Evolutionary conservation across 768 basidiomycete genomes (phyloP).

Genomic region (Coprinopsis cinerea): DNA sequence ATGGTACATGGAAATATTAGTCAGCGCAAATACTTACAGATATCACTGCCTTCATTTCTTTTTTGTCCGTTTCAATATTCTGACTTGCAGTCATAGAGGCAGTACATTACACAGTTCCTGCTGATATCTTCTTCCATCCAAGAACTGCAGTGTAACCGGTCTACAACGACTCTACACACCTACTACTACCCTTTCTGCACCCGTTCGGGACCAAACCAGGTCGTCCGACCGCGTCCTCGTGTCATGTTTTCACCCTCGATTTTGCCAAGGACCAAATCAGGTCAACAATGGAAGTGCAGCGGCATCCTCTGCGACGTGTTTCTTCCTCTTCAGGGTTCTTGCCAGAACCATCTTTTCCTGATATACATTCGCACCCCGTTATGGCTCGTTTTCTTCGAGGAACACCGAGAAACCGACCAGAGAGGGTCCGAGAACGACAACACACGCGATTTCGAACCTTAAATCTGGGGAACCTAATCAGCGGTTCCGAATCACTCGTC

Average conservation of each 20-base stretch:
- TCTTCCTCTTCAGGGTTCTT: too few relatives aligned
- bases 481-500: neutral
- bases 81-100: too few relatives aligned
- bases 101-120: too few relatives aligned
- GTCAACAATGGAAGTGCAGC: neutral
- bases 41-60: neutral
- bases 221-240: neutral
- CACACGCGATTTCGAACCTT: neutral
- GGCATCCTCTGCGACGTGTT: too few relatives aligned
- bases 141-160: too few relatives aligned
- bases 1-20: too few relatives aligned
- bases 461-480: neutral
- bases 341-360: neutral
- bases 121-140: too few relatives aligned
- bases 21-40: neutral
- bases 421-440: neutral
- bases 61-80: slow-evolving; percentile 9
- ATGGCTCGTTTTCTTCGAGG: neutral
- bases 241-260: neutral
- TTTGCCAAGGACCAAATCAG: neutral
- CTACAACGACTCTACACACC: neutral
- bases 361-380: neutral
- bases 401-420: neutral
- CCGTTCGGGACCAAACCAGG: neutral
- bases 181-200: too few relatives aligned